A percentile compares a stretch with the other conserved stretches of the same genome.
phyloP scores from a whole-genome alignment of 495 filamentous ascomycete genomes.

The Penicillium lagena region DNA sequence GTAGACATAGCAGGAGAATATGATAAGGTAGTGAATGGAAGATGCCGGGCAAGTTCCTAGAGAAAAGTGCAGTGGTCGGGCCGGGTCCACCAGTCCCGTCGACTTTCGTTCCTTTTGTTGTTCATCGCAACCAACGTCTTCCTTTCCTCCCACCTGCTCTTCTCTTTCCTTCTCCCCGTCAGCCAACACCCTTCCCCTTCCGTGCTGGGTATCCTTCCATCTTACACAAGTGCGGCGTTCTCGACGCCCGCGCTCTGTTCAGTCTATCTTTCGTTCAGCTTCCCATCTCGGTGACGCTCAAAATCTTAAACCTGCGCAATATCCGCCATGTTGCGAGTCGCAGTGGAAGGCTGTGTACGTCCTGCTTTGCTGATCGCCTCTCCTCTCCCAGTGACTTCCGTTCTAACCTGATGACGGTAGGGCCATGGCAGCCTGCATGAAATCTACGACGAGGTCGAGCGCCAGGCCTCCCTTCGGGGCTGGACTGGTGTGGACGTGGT shows the following conservation, averaged over 20 bases:
- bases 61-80: no score
- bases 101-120: not conserved
- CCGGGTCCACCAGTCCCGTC: not conserved
- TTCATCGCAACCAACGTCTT: no score
- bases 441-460: slow-evolving; percentile 73
- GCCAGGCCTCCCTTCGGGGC: slow-evolving; percentile 52
- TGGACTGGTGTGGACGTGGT: slow-evolving; percentile 77
- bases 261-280: not conserved
- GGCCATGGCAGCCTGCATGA: slow-evolving; percentile 86
- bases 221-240: no score
- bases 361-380: not conserved
- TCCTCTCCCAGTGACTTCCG: not conserved
- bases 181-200: not conserved
- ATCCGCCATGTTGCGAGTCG: slow-evolving; percentile 37
- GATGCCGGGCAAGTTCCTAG: no score
- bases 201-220: not conserved
- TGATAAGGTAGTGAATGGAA: no score
- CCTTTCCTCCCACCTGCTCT: not conserved
- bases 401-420: slow-evolving; percentile 28
- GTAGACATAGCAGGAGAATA: no score
- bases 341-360: slow-evolving; percentile 78
- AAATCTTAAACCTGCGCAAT: not conserved
- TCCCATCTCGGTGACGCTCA: no score
- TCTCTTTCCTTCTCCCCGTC: not conserved
- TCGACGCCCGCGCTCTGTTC: not conserved